phyloP scores from a whole-genome alignment of 2,329 filamentous ascomycete species.

The Xylariaceae sp. region DNA sequence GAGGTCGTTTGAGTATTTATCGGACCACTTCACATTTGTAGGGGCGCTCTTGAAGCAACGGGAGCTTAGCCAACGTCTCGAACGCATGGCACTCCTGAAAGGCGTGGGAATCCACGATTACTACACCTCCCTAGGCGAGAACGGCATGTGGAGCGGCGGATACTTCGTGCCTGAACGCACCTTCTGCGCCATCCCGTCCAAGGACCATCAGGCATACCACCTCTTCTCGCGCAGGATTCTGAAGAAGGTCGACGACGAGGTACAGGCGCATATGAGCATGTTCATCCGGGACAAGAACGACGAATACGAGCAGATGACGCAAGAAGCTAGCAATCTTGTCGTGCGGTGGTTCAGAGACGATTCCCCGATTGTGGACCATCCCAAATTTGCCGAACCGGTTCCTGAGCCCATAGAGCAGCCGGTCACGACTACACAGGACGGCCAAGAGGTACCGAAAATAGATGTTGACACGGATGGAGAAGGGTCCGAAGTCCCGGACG shows the following conservation, averaged over 20 bases:
- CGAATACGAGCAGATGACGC: conserved; percentile 59
- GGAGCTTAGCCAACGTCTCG: conserved; percentile 64
- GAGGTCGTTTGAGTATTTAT: conserved; percentile 70
- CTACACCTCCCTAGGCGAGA: conserved; percentile 70
- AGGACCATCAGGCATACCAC: conserved; percentile 36
- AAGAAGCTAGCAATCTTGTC: conserved; percentile 51
- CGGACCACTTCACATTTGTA: conserved; percentile 80
- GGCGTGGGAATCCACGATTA: conserved; percentile 68
- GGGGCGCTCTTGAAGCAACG: conserved; percentile 70
- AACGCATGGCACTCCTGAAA: conserved; percentile 53
- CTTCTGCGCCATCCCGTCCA: conserved; percentile 66
- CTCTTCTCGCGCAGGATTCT: conserved; percentile 55
- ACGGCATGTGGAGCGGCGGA: conserved; percentile 57
- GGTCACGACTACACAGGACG: conserved; percentile 30
- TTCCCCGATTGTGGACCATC: conserved; percentile 40
- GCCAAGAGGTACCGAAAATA: conserved; percentile 27
- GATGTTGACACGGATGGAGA: conserved; percentile 18
- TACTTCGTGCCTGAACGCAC: conserved; percentile 64
- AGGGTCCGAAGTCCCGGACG: conserved; percentile 29
- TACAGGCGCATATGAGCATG: conserved; percentile 64
- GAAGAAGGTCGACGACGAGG: conserved; percentile 61
- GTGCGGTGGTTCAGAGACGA: conserved; percentile 51
- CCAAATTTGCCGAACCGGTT: conserved; percentile 40
- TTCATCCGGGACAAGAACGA: conserved; percentile 58
- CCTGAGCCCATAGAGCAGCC: conserved; percentile 33